Percentiles rank a stretch among this genome's conserved stretches.
Conservation (phyloP, 345 rosid species). For the Ceriops zippeliana region DNA sequence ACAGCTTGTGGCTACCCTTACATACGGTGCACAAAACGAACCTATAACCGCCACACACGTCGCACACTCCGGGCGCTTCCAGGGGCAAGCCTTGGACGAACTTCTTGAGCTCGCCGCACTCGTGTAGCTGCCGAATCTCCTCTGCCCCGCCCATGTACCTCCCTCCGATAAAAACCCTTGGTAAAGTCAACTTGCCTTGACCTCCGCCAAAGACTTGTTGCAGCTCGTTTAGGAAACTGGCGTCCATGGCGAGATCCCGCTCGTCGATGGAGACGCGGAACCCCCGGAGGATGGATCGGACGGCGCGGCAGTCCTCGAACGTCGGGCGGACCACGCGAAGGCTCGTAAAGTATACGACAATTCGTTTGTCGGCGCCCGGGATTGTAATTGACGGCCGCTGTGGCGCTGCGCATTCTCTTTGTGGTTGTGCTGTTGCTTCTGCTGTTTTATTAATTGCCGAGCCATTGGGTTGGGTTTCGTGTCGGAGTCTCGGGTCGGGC, state of each 20-base stretch:
- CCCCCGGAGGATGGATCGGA: constrained; percentile 53
- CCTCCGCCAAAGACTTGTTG: constrained; percentile 36
- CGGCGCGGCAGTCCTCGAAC: constrained; percentile 64
- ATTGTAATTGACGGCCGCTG: constrained; percentile 11
- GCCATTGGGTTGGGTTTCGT: background rate
- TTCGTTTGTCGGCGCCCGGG: constrained; percentile 32
- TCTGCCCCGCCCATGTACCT: constrained; percentile 82
- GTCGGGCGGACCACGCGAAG: constrained; percentile 66
- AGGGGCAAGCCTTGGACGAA: constrained; percentile 52
- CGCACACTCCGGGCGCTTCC: constrained; percentile 46
- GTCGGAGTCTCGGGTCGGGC: background rate
- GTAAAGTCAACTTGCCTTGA: constrained; percentile 41
- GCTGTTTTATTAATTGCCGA: background rate
- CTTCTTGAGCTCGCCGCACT: constrained; percentile 83
- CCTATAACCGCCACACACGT: constrained; percentile 60
- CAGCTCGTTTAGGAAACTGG: constrained; percentile 49
- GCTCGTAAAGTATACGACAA: constrained; percentile 71
- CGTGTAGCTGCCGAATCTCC: constrained; percentile 70
- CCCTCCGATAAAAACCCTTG: constrained; percentile 79
- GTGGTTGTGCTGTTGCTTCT: background rate
- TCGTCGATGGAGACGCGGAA: constrained; percentile 58
- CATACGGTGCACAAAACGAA: constrained; percentile 63
- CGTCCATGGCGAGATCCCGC: constrained; percentile 74
- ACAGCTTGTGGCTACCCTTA: constrained; percentile 77
- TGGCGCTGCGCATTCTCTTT: background rate